A percentile compares a stretch with the other conserved stretches of the same genome.
Evolutionary conservation across 2,329 filamentous ascomycete species (phyloP).

Genomic region (Ophiostoma tasmaniense): DNA sequence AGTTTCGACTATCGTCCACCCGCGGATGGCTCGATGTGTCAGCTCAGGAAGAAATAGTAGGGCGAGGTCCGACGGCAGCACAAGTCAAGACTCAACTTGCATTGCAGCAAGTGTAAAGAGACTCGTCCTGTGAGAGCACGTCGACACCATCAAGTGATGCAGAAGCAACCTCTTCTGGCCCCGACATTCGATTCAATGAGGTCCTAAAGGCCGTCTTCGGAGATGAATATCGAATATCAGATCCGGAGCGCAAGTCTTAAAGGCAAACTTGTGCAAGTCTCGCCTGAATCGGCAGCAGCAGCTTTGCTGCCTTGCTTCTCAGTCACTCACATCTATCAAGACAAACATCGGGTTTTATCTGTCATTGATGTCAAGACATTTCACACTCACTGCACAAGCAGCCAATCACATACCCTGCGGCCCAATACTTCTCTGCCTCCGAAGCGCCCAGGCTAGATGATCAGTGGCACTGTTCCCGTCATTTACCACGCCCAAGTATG

Average conservation of each 20-base stretch:
- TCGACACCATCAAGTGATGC: neutral
- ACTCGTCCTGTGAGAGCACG: neutral
- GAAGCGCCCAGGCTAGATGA: conserved; percentile 5
- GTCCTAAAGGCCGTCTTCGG: too few species aligned
- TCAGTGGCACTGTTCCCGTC: neutral
- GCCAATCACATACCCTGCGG: neutral
- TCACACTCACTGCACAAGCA: too few species aligned
- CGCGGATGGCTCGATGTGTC: neutral
- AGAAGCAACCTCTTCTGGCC: too few species aligned
- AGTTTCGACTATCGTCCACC: neutral
- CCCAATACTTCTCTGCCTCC: neutral
- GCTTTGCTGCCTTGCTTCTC: neutral
- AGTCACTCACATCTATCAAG: neutral
- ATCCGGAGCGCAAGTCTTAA: too few species aligned
- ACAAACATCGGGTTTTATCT: too few species aligned
- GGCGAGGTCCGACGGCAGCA: neutral
- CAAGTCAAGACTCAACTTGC: neutral
- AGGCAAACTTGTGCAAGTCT: too few species aligned
- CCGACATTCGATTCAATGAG: too few species aligned
- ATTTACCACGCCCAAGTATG: neutral
- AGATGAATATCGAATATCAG: too few species aligned
- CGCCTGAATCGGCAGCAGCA: too few species aligned
- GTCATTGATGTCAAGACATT: too few species aligned
- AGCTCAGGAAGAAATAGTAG: neutral
- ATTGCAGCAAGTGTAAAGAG: neutral